Conservation (phyloP, 805 yeast species). For the Candida jianshihensis region DNA sequence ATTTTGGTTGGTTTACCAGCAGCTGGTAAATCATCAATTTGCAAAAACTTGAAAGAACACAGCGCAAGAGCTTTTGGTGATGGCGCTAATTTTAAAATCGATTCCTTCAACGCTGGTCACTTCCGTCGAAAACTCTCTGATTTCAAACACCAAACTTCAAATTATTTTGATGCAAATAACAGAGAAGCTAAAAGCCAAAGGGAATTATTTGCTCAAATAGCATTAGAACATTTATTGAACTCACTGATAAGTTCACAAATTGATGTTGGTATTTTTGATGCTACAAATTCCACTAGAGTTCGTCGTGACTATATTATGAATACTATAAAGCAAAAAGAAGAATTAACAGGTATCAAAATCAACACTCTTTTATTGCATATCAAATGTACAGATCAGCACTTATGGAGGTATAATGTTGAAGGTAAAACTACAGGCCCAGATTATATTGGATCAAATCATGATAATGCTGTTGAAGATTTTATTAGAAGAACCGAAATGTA, state of each 20-base stretch:
- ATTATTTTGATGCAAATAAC: conserved; percentile 36
- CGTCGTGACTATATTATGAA: conserved; percentile 25
- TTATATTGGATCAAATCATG: conserved; percentile 45
- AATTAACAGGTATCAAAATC: conserved; percentile 25
- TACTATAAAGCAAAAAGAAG: conserved; percentile 17
- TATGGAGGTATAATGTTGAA: conserved; percentile 54
- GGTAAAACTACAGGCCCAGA: conserved; percentile 59
- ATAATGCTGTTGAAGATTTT: conserved; percentile 51
- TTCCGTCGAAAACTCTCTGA: conserved; percentile 45
- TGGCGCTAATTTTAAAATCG: conserved; percentile 23
- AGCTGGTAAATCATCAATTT: conserved; percentile 66
- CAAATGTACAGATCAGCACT: conserved; percentile 44
- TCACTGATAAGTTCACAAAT: conserved; percentile 35
- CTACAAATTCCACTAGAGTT: conserved; percentile 46
- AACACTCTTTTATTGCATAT: conserved; percentile 53
- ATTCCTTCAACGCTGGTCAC: conserved; percentile 68
- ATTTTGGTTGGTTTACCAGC: conserved; percentile 77
- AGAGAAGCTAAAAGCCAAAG: conserved; percentile 35
- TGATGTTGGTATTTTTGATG: conserved; percentile 53
- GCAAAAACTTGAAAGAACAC: conserved; percentile 55
- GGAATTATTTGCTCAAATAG: conserved; percentile 46
- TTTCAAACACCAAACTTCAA: conserved; percentile 31
- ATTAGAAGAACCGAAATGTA: conserved; percentile 49
- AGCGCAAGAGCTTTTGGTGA: conserved; percentile 28
- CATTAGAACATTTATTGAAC: conserved; percentile 39